Percentiles rank a stretch among this genome's conserved stretches.
phyloP scores from a whole-genome alignment of 2,329 filamentous ascomycete genomes.

The Fusarium albosuccineum region DNA sequence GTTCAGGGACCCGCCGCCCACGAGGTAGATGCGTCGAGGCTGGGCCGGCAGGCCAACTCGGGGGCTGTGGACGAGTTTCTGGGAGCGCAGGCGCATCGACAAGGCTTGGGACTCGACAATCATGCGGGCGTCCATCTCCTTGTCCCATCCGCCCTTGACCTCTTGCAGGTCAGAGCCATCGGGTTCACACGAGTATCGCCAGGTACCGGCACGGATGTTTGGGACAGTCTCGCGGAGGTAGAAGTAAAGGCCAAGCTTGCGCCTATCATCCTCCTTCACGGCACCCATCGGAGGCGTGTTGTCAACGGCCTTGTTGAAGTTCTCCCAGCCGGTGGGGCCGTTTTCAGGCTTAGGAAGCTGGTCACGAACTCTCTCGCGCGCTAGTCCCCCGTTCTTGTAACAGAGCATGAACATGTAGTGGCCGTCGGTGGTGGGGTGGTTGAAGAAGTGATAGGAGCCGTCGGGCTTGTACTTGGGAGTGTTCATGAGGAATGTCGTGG shows the following conservation, averaged over 20 bases:
- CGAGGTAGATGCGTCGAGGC: slow-evolving; percentile 90
- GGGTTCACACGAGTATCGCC: slow-evolving; percentile 78
- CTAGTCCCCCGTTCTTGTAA: slow-evolving; percentile 97
- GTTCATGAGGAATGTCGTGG: slow-evolving; percentile 97
- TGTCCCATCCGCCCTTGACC: slow-evolving; percentile 55
- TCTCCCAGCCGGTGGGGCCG: slow-evolving; percentile 74
- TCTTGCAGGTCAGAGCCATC: slow-evolving; percentile 66
- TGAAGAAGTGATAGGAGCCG: slow-evolving; percentile 96
- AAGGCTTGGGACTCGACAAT: slow-evolving; percentile 97
- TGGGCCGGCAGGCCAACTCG: slow-evolving; percentile 76
- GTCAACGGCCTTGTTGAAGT: slow-evolving; percentile 81
- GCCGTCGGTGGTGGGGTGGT: slow-evolving; percentile 90
- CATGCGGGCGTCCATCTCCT: slow-evolving; percentile 79
- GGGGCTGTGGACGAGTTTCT: slow-evolving; percentile 76
- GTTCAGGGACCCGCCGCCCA: slow-evolving; percentile 92
- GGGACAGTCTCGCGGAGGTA: slow-evolving; percentile 95
- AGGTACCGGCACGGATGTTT: slow-evolving; percentile 86
- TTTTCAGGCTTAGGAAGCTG: slow-evolving; percentile 70
- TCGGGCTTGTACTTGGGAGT: slow-evolving; percentile 92
- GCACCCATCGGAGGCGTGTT: slow-evolving; percentile 78
- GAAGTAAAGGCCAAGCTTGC: slow-evolving; percentile 94
- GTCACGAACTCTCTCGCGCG: slow-evolving; percentile 90
- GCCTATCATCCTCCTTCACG: slow-evolving; percentile 61
- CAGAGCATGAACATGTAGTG: slow-evolving; percentile 99
- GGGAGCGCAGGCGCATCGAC: slow-evolving; percentile 87